These are phyloP conservation scores for Populus davidiana DNA, from an alignment of 345 rosid species.

Conservation along the genomic window DNA sequence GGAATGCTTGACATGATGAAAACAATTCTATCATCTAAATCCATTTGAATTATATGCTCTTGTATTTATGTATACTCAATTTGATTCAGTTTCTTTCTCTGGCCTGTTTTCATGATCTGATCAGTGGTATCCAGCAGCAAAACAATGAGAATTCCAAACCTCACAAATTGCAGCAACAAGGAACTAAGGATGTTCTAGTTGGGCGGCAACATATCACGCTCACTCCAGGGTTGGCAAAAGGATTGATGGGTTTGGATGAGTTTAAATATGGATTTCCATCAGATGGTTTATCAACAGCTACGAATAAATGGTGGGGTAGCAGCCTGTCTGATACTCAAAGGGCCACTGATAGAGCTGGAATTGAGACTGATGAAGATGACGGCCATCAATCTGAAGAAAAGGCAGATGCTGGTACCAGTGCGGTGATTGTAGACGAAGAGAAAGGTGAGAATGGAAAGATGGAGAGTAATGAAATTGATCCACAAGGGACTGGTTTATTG, in stretches of 20 bases:
- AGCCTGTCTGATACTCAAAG: slow-evolving; percentile 25
- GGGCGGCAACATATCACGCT: slow-evolving; percentile 17
- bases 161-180: slow-evolving; percentile 33
- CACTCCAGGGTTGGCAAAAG: slow-evolving; percentile 29
- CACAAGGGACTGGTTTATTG: slow-evolving; percentile 34
- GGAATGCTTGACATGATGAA: neutral
- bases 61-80: neutral
- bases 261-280: slow-evolving; percentile 74
- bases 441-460: slow-evolving; percentile 26
- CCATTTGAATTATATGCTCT: neutral
- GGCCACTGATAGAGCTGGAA: slow-evolving; percentile 12
- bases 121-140: slow-evolving; percentile 32
- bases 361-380: slow-evolving; percentile 29
- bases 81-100: neutral
- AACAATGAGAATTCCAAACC: slow-evolving; percentile 27
- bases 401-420: slow-evolving; percentile 9
- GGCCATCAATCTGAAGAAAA: slow-evolving; percentile 19
- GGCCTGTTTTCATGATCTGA: neutral
- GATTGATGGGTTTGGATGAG: slow-evolving; percentile 46
- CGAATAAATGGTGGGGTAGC: slow-evolving; percentile 74
- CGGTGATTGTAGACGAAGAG: slow-evolving; percentile 3
- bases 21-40: neutral
- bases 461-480: slow-evolving; percentile 10
- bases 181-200: slow-evolving; percentile 28
- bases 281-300: slow-evolving; percentile 44